Evolutionary conservation across 192 early-diverging fungal genomes (phyloP).

Genomic region (Chytriomyces confervae): DNA sequence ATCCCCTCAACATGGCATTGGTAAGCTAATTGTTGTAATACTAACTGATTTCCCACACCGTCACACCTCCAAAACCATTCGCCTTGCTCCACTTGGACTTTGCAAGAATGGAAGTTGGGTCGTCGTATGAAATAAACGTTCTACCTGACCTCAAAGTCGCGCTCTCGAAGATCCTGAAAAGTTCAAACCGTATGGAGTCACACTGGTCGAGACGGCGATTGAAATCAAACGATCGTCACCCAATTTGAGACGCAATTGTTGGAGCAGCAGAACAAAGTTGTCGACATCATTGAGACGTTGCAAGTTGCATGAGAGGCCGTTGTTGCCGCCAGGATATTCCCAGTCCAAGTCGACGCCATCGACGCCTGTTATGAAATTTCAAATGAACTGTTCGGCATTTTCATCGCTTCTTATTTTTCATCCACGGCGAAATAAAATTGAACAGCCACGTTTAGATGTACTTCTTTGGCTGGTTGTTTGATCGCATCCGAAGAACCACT

Average conservation of each 20-base stretch:
- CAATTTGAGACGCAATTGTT: constrained; percentile 60
- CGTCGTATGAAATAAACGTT: constrained; percentile 24
- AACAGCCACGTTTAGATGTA: constrained; percentile 31
- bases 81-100: constrained; percentile 24
- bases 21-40: background rate
- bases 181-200: constrained; percentile 57
- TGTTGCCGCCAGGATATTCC: constrained; percentile 73
- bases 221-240: constrained; percentile 63
- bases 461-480: constrained; percentile 24
- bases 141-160: too few species aligned
- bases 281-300: constrained; percentile 56
- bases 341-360: constrained; percentile 81
- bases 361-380: constrained; percentile 31
- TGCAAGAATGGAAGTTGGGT: background rate
- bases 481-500: constrained; percentile 34
- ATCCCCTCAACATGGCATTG: background rate
- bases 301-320: constrained; percentile 60
- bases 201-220: constrained; percentile 64
- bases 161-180: too few species aligned
- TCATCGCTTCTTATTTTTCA: background rate
- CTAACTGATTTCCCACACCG: constrained; percentile 23
- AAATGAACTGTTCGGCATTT: background rate
- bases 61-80: constrained; percentile 14
- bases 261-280: constrained; percentile 68
- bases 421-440: background rate